phyloP scores from a whole-genome alignment of 2,329 filamentous ascomycete species.

The Botryotinia convoluta region DNA sequence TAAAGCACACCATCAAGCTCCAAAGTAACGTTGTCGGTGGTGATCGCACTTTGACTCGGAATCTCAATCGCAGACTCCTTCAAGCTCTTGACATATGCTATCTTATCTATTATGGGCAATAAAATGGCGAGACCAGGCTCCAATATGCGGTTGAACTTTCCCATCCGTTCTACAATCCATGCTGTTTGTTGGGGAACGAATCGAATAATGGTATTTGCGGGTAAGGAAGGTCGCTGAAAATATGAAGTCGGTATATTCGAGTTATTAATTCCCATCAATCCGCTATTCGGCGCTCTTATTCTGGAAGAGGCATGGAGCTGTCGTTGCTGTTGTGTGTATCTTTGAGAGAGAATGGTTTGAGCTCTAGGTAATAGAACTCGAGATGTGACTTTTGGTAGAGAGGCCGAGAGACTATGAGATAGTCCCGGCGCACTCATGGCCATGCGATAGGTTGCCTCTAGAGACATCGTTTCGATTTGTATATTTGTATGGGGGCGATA shows the following conservation, averaged over 20 bases:
- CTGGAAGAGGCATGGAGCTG: constrained; percentile 32
- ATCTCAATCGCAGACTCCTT: constrained; percentile 98
- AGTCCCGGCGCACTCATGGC: constrained; percentile 29
- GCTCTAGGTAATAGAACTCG: constrained; percentile 27
- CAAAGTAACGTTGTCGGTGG: constrained; percentile 95
- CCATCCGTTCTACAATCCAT: constrained; percentile 99
- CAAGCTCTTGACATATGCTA: constrained; percentile 95
- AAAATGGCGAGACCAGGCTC: constrained; percentile 88
- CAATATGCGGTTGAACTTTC: constrained; percentile 90
- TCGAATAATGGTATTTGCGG: constrained; percentile 89
- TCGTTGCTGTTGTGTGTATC: constrained; percentile 31
- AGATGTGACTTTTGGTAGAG: constrained; percentile 23
- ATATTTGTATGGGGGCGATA: not conserved
- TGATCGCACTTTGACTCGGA: constrained; percentile 95
- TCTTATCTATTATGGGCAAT: constrained; percentile 87
- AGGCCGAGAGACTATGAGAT: constrained; percentile 25
- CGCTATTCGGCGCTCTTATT: constrained; percentile 32
- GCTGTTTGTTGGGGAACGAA: constrained; percentile 99
- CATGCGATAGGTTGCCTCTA: constrained; percentile 31
- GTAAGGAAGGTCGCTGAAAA: constrained; percentile 72
- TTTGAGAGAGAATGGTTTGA: constrained; percentile 25
- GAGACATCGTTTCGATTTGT: constrained; percentile 24
- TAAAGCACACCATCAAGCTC: constrained; percentile 95
- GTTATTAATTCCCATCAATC: constrained; percentile 36
- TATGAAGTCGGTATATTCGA: constrained; percentile 63